phyloP scores from a whole-genome alignment of 176 grass and related monocot species.

The Avena sativa region DNA sequence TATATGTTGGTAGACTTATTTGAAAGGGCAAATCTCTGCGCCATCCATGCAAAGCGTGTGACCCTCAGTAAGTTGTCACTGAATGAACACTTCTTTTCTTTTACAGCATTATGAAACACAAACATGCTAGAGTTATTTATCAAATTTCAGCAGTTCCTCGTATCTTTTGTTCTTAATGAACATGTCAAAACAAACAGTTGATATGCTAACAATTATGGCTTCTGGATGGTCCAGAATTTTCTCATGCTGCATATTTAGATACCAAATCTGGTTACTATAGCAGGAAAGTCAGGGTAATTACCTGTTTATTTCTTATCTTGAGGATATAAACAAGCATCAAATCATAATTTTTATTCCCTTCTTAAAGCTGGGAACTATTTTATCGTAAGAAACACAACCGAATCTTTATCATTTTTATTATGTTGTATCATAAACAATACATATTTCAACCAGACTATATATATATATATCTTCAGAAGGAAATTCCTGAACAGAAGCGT shows the following conservation, averaged over 20 bases:
- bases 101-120: constrained; percentile 21
- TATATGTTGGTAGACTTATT: constrained; percentile 60
- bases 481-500: background rate
- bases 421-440: background rate
- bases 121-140: constrained; percentile 13
- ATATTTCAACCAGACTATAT: background rate
- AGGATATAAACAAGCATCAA: background rate
- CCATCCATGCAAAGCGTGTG: constrained; percentile 67
- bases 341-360: background rate
- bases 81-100: constrained; percentile 15
- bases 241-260: constrained; percentile 8
- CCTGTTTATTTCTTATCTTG: background rate
- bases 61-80: constrained; percentile 66
- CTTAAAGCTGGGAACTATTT: background rate
- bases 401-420: background rate
- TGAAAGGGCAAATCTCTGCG: constrained; percentile 56
- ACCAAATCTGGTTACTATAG: background rate
- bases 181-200: constrained; percentile 17
- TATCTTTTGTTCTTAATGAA: constrained; percentile 24
- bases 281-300: background rate
- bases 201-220: background rate
- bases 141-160: background rate
- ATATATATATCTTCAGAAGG: background rate
- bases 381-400: background rate
- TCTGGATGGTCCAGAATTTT: background rate